phyloP scores from a whole-genome alignment of 345 rosid species.

The Syzygium jambos region DNA sequence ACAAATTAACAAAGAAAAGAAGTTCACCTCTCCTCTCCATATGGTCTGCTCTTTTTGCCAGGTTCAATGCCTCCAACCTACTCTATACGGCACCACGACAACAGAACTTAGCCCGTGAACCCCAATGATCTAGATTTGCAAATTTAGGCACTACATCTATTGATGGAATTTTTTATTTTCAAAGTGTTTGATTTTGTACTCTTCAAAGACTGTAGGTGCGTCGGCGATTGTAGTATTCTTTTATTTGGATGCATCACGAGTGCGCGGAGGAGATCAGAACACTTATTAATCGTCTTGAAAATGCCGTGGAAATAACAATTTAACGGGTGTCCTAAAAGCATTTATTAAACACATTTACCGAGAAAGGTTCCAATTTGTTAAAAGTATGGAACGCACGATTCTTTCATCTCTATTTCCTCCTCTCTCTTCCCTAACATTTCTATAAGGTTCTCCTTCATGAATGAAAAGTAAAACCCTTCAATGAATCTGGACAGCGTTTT shows the following conservation, averaged over 20 bases:
- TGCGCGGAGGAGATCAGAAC: fast-evolving
- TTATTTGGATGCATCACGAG: not conserved
- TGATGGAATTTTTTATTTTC: no score
- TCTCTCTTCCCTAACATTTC: not conserved
- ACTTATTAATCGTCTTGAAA: not conserved
- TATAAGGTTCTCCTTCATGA: not conserved
- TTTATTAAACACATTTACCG: no score
- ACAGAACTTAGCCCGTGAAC: not conserved
- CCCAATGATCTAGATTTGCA: not conserved
- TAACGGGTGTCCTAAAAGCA: no score
- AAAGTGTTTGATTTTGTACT: no score
- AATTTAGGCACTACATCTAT: not conserved
- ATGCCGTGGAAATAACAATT: not conserved
- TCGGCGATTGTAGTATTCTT: not conserved
- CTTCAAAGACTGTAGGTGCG: not conserved
- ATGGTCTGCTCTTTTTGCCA: not conserved
- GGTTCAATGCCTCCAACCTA: not conserved
- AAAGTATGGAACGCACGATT: no score
- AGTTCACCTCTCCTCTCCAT: not conserved
- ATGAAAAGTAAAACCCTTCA: not conserved
- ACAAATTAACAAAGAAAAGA: not conserved
- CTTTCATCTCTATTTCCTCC: not conserved
- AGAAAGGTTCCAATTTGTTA: no score
- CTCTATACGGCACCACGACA: not conserved
- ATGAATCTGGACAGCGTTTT: no score